Percentiles rank a stretch among this genome's conserved stretches.
These are phyloP conservation scores for Nelumbo lutea DNA, from an alignment of 164 flowering plant genomes.

Conservation along the genomic window DNA sequence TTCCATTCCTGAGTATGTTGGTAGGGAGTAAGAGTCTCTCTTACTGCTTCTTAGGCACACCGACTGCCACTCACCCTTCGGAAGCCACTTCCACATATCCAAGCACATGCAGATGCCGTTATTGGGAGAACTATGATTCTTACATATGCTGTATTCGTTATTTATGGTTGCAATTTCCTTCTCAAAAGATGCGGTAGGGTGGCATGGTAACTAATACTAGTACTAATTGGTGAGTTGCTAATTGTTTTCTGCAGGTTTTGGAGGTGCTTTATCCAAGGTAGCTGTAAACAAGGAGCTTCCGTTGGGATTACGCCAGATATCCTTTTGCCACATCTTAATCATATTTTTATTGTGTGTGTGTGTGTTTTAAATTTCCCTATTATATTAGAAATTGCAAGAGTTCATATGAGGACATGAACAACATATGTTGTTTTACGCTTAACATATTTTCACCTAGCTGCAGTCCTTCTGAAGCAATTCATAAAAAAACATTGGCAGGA, in stretches of 20 bases:
- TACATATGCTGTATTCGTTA: too few relatives aligned
- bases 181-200: too few relatives aligned
- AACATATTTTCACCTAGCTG: conserved; percentile 72
- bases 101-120: too few relatives aligned
- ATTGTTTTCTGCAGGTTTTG: conserved; percentile 63
- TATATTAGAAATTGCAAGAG: background rate
- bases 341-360: background rate
- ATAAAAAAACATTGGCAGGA: conserved; percentile 93
- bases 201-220: too few relatives aligned
- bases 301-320: conserved; percentile 89
- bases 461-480: conserved; percentile 85
- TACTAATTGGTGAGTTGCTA: background rate
- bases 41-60: background rate
- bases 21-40: background rate
- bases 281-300: conserved; percentile 69
- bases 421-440: conserved; percentile 27
- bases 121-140: too few relatives aligned
- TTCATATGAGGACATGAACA: background rate
- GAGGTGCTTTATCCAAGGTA: conserved; percentile 65
- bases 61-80: too few relatives aligned
- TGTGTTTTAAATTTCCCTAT: conserved; percentile 1
- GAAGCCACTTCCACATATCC: too few relatives aligned
- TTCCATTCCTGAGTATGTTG: background rate
- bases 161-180: too few relatives aligned
- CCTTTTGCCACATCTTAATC: conserved; percentile 35